Conservation (phyloP, 768 basidiomycete genomes). For the Tricholoma sp. region DNA sequence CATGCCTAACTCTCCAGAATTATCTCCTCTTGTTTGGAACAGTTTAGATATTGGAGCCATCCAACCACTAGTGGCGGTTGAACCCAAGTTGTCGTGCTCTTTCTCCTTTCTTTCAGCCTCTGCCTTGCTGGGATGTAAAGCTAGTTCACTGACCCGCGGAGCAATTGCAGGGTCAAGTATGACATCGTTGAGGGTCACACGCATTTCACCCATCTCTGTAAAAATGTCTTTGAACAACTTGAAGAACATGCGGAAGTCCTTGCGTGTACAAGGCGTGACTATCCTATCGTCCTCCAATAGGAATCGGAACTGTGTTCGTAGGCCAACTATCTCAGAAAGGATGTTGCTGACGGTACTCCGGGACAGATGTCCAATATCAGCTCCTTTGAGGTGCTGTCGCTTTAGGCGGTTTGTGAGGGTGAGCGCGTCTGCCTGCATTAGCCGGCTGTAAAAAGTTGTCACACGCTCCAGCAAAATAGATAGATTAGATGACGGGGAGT, state of each 20-base stretch:
- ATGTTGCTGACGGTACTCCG: constrained; percentile 74
- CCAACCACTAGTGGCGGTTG: constrained; percentile 51
- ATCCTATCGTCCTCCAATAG: constrained; percentile 72
- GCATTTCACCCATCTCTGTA: constrained; percentile 73
- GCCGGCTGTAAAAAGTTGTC: constrained; percentile 44
- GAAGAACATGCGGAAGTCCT: constrained; percentile 78
- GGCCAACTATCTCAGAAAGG: constrained; percentile 57
- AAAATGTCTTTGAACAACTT: constrained; percentile 84
- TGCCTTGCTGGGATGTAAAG: constrained; percentile 54
- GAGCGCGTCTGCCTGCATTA: constrained; percentile 76
- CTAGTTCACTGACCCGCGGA: constrained; percentile 61
- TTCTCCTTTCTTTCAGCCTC: constrained; percentile 34
- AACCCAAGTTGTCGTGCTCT: constrained; percentile 23
- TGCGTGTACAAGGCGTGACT: constrained; percentile 58
- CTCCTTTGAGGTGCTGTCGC: constrained; percentile 81
- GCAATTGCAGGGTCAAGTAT: constrained; percentile 85
- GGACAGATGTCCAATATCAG: constrained; percentile 84
- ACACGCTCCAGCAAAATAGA: constrained; percentile 60
- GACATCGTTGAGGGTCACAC: constrained; percentile 81
- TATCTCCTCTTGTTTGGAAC: constrained; percentile 37
- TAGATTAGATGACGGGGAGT: constrained; percentile 49
- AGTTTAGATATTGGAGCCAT: constrained; percentile 84
- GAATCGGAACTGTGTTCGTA: constrained; percentile 71
- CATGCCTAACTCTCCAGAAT: constrained; percentile 12
- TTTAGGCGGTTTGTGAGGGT: constrained; percentile 88